These are phyloP conservation scores for Oenanthe sinensis DNA, from an alignment of 129 eudicot genomes.

Conservation along the genomic window DNA sequence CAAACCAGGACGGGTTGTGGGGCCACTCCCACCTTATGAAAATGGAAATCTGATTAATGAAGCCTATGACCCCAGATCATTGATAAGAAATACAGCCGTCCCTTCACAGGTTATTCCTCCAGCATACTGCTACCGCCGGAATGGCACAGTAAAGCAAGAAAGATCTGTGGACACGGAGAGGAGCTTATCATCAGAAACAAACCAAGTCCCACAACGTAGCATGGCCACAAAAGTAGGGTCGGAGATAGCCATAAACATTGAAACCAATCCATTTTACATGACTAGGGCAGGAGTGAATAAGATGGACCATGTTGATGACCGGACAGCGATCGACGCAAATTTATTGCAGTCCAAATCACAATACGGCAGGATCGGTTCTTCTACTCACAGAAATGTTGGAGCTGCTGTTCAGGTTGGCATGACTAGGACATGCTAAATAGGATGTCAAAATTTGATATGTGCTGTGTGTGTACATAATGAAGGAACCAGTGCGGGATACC, in stretches of 20 bases:
- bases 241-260: slow-evolving; percentile 47
- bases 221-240: slow-evolving; percentile 32
- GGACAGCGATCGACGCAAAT: slow-evolving; percentile 31
- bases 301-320: slow-evolving; percentile 22
- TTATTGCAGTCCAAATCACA: slow-evolving; percentile 44
- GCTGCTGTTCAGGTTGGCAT: slow-evolving; percentile 41
- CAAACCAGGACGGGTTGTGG: slow-evolving; percentile 56
- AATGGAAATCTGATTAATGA: slow-evolving; percentile 36
- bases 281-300: slow-evolving; percentile 31
- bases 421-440: slow-evolving; percentile 29
- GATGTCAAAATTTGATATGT: background rate
- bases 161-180: slow-evolving; percentile 21
- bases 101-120: slow-evolving; percentile 26
- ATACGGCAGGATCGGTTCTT: slow-evolving; percentile 17
- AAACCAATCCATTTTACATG: slow-evolving; percentile 44
- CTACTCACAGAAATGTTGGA: slow-evolving; percentile 47
- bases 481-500: background rate
- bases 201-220: slow-evolving; percentile 26
- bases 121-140: slow-evolving; percentile 31
- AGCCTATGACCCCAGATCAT: slow-evolving; percentile 38
- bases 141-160: slow-evolving; percentile 30
- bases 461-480: slow-evolving; percentile 2
- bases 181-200: slow-evolving; percentile 24
- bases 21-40: slow-evolving; percentile 44
- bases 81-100: slow-evolving; percentile 32